Conservation (phyloP, 352 stramenopile species). For the Phytophthora syringae region DNA sequence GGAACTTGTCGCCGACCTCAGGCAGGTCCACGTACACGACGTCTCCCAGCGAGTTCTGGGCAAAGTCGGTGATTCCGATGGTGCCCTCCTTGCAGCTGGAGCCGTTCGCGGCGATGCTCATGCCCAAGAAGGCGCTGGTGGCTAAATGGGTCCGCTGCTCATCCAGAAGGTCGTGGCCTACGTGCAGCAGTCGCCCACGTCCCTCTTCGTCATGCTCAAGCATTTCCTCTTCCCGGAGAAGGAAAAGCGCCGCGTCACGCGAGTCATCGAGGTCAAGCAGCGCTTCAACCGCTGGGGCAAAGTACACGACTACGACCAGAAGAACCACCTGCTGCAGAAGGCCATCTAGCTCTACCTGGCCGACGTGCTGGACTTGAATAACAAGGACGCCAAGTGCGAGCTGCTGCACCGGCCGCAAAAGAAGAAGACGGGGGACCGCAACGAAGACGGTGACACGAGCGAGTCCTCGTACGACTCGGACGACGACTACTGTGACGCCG, state of each 20-base stretch:
- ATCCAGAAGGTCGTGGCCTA: slow-evolving; percentile 48
- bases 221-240: slow-evolving; percentile 22
- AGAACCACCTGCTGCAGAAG: slow-evolving; percentile 55
- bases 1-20: slow-evolving; percentile 92
- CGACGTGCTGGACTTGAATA: slow-evolving; percentile 40
- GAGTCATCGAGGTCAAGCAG: slow-evolving; percentile 41
- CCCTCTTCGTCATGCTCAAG: slow-evolving; percentile 26
- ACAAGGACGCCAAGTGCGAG: slow-evolving; percentile 51
- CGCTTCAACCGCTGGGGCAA: slow-evolving; percentile 41
- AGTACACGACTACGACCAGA: slow-evolving; percentile 42
- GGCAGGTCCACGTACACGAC: slow-evolving; percentile 98
- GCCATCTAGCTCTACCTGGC: slow-evolving; percentile 51
- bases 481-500: slow-evolving; percentile 29
- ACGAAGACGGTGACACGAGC: slow-evolving; percentile 24
- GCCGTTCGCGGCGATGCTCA: no score
- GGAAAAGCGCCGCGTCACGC: slow-evolving; percentile 29
- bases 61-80: slow-evolving; percentile 98
- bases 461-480: slow-evolving; percentile 18
- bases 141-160: no score
- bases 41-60: slow-evolving; percentile 97
- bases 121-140: no score
- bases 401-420: slow-evolving; percentile 31
- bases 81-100: slow-evolving; percentile 84
- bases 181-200: slow-evolving; percentile 30
- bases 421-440: slow-evolving; percentile 21